Base-by-base conservation (phyloP, 495 filamentous ascomycete species). In the Aspergillus sclerotiicarbonarius region DNA sequence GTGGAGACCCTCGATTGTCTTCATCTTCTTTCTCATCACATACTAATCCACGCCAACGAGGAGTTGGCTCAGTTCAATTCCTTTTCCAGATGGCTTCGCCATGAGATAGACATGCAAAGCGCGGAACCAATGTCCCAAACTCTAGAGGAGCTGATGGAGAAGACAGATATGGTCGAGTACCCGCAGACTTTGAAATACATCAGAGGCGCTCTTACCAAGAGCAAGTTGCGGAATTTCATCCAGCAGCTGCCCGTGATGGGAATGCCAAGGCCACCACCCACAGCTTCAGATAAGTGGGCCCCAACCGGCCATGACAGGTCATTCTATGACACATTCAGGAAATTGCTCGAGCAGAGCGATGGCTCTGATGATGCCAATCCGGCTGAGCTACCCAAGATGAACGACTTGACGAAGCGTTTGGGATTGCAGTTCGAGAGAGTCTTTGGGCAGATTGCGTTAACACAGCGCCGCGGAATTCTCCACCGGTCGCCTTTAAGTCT, bases 21-120 rank as follows among this genome's bases (percentile, higher is more conserved):
- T 21, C 67, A 87, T 57, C 74, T 96, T 6, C 79, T 94, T 13
- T 81, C 84, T 6, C 86, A 96, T 62, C 84, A 84, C 37, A 84
- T 94, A 15, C 79, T 96, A 15, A 78, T 85, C 9, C 69, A 82
- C 45, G 82, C 89, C 25, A 87, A 88, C 63, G 84, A 89, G 46
- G 94, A 98, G 69, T 75, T 94, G 30, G 79, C 84, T 18, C 81
- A 91, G 47, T 98, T 96, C 65, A 62, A 74, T 8, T 80, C 83
- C 5, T 98, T 98, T 69, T 90, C 89, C 0, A 77, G 79, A 52
- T 98, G 93, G 94, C 80, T 98, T 37, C 84, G 86, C 6, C 80
- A 92, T 58, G 88, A 94, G 63, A 93, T 98, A 51, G 89, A 96
- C 21, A 74, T 75, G 19, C 71, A 80, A 20, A 72, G 65, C 30